Percentiles rank a stretch among this genome's conserved stretches.
These are phyloP conservation scores for Globisporangium camurandrum DNA, from an alignment of 352 stramenopile species.

Conservation along the genomic window DNA sequence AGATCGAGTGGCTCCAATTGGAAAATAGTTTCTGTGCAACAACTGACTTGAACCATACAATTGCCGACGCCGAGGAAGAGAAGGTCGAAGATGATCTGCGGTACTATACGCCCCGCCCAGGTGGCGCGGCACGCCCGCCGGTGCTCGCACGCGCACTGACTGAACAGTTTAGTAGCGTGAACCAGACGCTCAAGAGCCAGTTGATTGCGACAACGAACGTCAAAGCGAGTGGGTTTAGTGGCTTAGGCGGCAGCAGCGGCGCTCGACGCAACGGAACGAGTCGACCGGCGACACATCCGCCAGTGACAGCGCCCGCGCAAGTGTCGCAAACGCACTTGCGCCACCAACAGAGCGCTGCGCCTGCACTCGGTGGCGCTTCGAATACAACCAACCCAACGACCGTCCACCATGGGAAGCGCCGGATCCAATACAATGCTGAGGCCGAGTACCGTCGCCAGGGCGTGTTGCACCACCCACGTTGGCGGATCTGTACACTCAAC, in stretches of 20 bases:
- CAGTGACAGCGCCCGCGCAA: slow-evolving; percentile 4
- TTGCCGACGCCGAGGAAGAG: slow-evolving; percentile 39
- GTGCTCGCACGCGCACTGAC: slow-evolving; percentile 19
- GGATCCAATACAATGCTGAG: slow-evolving; percentile 67
- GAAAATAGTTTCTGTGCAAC: slow-evolving; percentile 83
- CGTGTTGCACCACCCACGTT: slow-evolving; percentile 60
- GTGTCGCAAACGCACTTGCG: no score
- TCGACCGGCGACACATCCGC: no score
- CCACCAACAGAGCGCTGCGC: slow-evolving; percentile 40
- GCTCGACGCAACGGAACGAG: no score
- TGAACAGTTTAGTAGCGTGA: slow-evolving; percentile 17
- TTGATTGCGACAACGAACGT: background rate
- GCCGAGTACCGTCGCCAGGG: slow-evolving; percentile 68
- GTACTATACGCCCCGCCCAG: slow-evolving; percentile 56
- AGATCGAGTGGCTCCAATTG: slow-evolving; percentile 79
- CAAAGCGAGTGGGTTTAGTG: background rate
- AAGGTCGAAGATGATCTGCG: slow-evolving; percentile 50
- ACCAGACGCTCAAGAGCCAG: background rate
- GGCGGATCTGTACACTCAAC: slow-evolving; percentile 58
- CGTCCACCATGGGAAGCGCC: slow-evolving; percentile 34
- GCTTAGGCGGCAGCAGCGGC: background rate
- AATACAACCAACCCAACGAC: slow-evolving; percentile 2
- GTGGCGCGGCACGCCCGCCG: slow-evolving; percentile 15
- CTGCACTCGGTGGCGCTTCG: slow-evolving; percentile 10
- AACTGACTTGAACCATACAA: slow-evolving; percentile 62